phyloP scores from a whole-genome alignment of 1,139 yeast species.

The Candida buenavistaensis region DNA sequence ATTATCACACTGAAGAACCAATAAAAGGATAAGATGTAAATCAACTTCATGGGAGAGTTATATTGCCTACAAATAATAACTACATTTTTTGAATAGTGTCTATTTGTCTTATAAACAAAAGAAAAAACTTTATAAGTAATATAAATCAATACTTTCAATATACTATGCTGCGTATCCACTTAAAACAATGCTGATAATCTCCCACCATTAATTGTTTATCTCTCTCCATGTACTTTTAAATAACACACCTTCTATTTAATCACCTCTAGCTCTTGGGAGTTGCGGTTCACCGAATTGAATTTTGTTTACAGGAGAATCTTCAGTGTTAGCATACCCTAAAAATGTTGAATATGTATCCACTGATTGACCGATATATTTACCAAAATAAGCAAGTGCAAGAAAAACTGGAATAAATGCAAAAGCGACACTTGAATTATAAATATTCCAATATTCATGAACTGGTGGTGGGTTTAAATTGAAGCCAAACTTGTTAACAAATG shows the following conservation, averaged over 20 bases:
- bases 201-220: not conserved
- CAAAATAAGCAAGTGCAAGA: slow-evolving; percentile 35
- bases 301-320: slow-evolving; percentile 39
- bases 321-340: slow-evolving; percentile 36
- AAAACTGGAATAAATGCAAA: slow-evolving; percentile 42
- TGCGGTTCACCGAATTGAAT: slow-evolving; percentile 43
- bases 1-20: too few relatives aligned
- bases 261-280: slow-evolving; percentile 13
- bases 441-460: slow-evolving; percentile 50
- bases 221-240: too few relatives aligned
- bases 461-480: slow-evolving; percentile 50
- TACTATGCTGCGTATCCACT: too few relatives aligned
- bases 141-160: too few relatives aligned
- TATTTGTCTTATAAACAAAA: too few relatives aligned
- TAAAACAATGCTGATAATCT: too few relatives aligned
- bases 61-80: too few relatives aligned
- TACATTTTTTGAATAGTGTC: too few relatives aligned
- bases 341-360: slow-evolving; percentile 35
- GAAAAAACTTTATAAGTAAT: too few relatives aligned
- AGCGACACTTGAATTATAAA: slow-evolving; percentile 36
- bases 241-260: too few relatives aligned
- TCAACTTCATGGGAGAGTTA: too few relatives aligned
- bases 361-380: slow-evolving; percentile 31
- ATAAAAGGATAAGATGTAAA: too few relatives aligned
- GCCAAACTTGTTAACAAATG: slow-evolving; percentile 43